Conservation (phyloP, 257 asterid genomes). For the Vinca minor region DNA sequence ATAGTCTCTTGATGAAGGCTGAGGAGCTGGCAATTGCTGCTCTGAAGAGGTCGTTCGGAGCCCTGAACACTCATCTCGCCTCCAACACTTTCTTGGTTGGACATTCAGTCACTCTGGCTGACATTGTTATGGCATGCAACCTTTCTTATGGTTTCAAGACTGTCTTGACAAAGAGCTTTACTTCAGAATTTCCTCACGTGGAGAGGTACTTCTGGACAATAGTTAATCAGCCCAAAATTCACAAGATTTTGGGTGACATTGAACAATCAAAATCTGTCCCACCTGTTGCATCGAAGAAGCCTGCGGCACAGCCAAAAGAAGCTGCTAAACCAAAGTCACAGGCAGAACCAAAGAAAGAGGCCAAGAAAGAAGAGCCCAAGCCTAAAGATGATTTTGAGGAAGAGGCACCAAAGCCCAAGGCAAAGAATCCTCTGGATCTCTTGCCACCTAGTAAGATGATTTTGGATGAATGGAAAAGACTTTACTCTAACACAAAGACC, state of each 20-base stretch:
- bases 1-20: conserved; percentile 27
- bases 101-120: conserved; percentile 71
- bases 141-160: conserved; percentile 32
- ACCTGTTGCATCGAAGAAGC: conserved; percentile 66
- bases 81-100: conserved; percentile 84
- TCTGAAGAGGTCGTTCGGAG: conserved; percentile 62
- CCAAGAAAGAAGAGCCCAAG: conserved; percentile 34
- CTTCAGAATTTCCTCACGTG: conserved; percentile 82
- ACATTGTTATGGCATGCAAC: conserved; percentile 59
- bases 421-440: conserved; percentile 90
- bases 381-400: conserved; percentile 16
- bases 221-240: conserved; percentile 75
- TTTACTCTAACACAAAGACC: conserved; percentile 87
- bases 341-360: conserved; percentile 57
- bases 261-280: conserved; percentile 56
- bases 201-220: conserved; percentile 90
- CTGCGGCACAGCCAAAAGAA: conserved; percentile 56
- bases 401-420: conserved; percentile 78
- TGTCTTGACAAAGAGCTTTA: conserved; percentile 65
- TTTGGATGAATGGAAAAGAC: conserved; percentile 96
- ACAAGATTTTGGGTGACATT: conserved; percentile 59
- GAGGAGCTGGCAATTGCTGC: conserved; percentile 64
- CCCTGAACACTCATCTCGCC: conserved; percentile 71
- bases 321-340: conserved; percentile 59
- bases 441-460: conserved; percentile 88